phyloP scores from a whole-genome alignment of 2,329 filamentous ascomycete species.

The Cytospora piceae region DNA sequence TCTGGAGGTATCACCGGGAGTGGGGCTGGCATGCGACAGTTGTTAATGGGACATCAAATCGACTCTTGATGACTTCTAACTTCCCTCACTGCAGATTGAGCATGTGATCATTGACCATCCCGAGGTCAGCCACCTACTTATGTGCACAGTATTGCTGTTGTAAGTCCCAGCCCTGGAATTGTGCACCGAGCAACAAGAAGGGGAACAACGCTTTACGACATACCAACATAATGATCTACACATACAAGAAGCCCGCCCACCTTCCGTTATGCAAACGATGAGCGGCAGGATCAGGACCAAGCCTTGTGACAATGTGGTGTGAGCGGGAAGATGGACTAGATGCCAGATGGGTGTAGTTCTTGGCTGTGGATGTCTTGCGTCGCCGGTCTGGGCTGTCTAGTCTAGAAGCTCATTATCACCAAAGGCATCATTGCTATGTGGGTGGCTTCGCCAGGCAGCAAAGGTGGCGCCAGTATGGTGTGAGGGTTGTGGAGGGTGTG shows the following conservation, averaged over 20 bases:
- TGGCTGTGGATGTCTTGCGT: background rate
- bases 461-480: conserved; percentile 3
- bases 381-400: background rate
- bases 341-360: background rate
- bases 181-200: too few species aligned
- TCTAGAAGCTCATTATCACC: background rate
- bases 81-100: background rate
- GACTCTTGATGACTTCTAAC: too few species aligned
- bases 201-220: too few species aligned
- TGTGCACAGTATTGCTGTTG: too few species aligned
- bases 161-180: too few species aligned
- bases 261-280: background rate
- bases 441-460: conserved; percentile 1
- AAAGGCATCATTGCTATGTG: background rate
- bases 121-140: too few species aligned
- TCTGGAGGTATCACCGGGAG: conserved; percentile 2
- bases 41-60: background rate
- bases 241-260: background rate
- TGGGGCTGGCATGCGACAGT: background rate
- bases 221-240: too few species aligned
- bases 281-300: conserved; percentile 9
- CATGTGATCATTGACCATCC: background rate
- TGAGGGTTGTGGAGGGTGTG: background rate
- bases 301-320: conserved; percentile 16
- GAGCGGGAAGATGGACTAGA: conserved; percentile 19